phyloP scores from a whole-genome alignment of 1,284 basidiomycete genomes.

The Tilletia setariae region DNA sequence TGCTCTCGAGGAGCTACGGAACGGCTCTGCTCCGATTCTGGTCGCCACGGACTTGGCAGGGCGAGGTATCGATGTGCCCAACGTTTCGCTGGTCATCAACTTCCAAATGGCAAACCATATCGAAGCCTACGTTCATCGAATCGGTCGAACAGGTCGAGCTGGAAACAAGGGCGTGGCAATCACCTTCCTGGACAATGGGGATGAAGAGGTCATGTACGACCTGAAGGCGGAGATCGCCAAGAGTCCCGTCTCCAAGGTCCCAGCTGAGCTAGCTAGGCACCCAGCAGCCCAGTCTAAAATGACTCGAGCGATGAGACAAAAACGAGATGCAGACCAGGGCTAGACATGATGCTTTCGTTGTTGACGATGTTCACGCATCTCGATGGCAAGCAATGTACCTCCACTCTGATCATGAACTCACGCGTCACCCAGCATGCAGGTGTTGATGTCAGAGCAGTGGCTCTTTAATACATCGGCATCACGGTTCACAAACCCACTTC shows the following conservation, averaged over 20 bases:
- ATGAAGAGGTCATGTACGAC: slow-evolving; percentile 83
- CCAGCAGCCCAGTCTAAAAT: slow-evolving; percentile 37
- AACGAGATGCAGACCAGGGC: slow-evolving; percentile 19
- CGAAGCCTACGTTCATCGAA: slow-evolving; percentile 94
- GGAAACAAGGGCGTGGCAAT: slow-evolving; percentile 89
- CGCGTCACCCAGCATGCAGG: too few species aligned
- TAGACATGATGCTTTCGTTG: too few species aligned
- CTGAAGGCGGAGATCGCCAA: slow-evolving; percentile 44
- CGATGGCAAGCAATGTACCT: too few species aligned
- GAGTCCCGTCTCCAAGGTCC: slow-evolving; percentile 39
- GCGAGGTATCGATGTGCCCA: slow-evolving; percentile 95
- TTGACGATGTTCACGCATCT: too few species aligned
- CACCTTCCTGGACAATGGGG: slow-evolving; percentile 87
- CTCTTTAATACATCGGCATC: too few species aligned
- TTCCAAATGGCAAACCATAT: slow-evolving; percentile 95
- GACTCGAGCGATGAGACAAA: slow-evolving; percentile 21
- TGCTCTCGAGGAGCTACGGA: slow-evolving; percentile 77
- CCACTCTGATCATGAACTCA: too few species aligned
- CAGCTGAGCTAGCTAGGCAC: slow-evolving; percentile 39
- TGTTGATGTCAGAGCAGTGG: too few species aligned
- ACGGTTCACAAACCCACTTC: too few species aligned
- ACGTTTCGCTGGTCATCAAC: slow-evolving; percentile 93
- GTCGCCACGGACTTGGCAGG: slow-evolving; percentile 97
- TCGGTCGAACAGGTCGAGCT: slow-evolving; percentile 94
- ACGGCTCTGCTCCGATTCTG: slow-evolving; percentile 74